A percentile compares a stretch with the other conserved stretches of the same genome.
phyloP scores from a whole-genome alignment of 1,139 yeast genomes.

The Blastobotrys proliferans region DNA sequence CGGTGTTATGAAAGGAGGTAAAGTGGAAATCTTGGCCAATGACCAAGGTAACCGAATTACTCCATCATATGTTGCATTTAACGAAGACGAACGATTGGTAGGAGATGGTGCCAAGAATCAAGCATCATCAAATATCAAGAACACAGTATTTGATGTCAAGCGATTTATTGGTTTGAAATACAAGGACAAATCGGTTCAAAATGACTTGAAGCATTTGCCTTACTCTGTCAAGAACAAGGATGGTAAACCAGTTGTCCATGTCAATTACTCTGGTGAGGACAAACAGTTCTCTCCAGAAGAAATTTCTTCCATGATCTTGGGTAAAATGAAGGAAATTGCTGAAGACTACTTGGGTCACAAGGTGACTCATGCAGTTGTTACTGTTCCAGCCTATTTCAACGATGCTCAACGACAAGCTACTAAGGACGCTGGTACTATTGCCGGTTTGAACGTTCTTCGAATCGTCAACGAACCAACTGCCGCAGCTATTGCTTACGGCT shows the following conservation, averaged over 20 bases:
- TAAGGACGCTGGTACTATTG: constrained; percentile 97
- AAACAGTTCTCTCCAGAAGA: constrained; percentile 91
- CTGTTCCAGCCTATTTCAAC: constrained; percentile 97
- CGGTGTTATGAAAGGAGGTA: constrained; percentile 88
- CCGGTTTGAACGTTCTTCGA: constrained; percentile 91
- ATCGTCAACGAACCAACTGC: constrained; percentile 99
- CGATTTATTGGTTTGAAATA: constrained; percentile 94
- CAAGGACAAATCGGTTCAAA: constrained; percentile 83
- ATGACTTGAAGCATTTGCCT: constrained; percentile 93
- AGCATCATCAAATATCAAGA: constrained; percentile 94
- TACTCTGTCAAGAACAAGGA: constrained; percentile 82
- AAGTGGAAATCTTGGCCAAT: constrained; percentile 89
- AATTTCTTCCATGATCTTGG: constrained; percentile 96
- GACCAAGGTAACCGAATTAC: constrained; percentile 99
- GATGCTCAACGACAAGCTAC: constrained; percentile 98
- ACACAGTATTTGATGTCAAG: constrained; percentile 86
- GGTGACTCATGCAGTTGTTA: constrained; percentile 91
- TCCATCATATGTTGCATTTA: constrained; percentile 96
- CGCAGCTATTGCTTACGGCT: constrained; percentile 96
- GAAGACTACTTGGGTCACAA: constrained; percentile 83
- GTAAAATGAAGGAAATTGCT: constrained; percentile 97
- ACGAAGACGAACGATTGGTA: constrained; percentile 87
- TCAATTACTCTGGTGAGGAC: constrained; percentile 89
- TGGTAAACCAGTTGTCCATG: constrained; percentile 87
- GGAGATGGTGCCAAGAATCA: constrained; percentile 98